Base-by-base conservation (phyloP, 108 stramenopile genomes). In the Epithemia pelagica region DNA sequence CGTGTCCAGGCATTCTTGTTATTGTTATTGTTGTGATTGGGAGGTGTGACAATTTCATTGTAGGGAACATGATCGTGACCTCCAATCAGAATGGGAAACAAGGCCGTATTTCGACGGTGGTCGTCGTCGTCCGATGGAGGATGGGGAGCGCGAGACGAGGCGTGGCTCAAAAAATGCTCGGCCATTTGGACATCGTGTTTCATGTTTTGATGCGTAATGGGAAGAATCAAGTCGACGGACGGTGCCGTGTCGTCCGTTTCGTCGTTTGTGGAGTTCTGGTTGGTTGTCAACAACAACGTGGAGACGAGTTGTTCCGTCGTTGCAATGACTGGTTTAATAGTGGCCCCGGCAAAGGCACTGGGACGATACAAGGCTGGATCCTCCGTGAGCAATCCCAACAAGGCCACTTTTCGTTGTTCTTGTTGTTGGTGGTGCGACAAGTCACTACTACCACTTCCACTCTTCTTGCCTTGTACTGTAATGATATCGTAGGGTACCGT, bases 301-400 rank as follows among this genome's bases (percentile, higher is more conserved):
- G 5, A 21, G 21, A 26, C 8, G 15, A 58, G 5, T 7, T 21
- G 56, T 8, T 70, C 53, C 32, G 27, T 71, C 26, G 69, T 74
- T 23, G 71, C 66, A n/a, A 73, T 61, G 24, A 85, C 79, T 61
- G 77, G 69, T 10, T 56, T 54, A 64, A 93, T 90, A 0, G 72
- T 69, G 30, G 86, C 58, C 22, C 85, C 84, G n/a, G 75, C 73
- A 67, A 90, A 92, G 1, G 86, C 82, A 24, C 73, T 70, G 65
- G 79, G 76, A 18, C 79, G 84, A 66, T 88, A 90, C 64, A 90
- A 72, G 24, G 71, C 75, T 22, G 63, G 58, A 65, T 93, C 89
- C 58, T 88, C 82, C 31, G 83, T 82, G 56, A 93, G 52, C 29
- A 90, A 58, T 32, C 92, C 92, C 66, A 86, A 30, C 69, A 93